Evolutionary conservation across 352 stramenopile genomes (phyloP), one percentile per base, ranked within the genome.

Genomic region (Phytophthora palmivora): DNA sequence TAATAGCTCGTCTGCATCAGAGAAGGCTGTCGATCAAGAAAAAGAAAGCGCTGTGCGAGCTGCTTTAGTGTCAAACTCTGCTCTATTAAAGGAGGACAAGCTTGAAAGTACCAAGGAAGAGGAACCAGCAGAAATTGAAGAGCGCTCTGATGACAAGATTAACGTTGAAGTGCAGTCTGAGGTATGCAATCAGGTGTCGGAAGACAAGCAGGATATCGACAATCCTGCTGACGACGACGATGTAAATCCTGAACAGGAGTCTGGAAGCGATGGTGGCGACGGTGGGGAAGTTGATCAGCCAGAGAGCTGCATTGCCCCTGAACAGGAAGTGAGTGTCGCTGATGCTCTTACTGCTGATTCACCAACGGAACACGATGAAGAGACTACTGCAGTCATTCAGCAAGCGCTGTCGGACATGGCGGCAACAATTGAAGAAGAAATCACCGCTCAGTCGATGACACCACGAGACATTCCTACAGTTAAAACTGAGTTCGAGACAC

Each of bases 131-230:
- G 46, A 74, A 34, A 63, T 34, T 11, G 49, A 54, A 4, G 39
- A 42, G 3, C 38, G 21, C 7, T 30, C 49, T 5, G 44, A 53
- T 4, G 52, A 63, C 11, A 56, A 64, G 12, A 18, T 45, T 4
- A 48, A 65, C 0, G 47, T 32, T 9, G 32, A 64, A 16, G 22
- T 70, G 12, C 21, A 50, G 4, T 3, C 49, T 19, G 70, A 79
- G 56, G 72, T 71, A 58, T 74, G 68, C 57, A 63, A 63, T 37
- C 54, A 71, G 7, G 16, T 65, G 45, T 53, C 62, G 4, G 63
- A 73, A 44, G 72, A 70, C 19, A 62, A 66, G 50, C 56, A 66
- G 32, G 52, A 66, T 43, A 24, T 58, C 28, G 50, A 68, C 14
- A 57, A 58, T 66, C 62, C 57, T 55, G 67, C 63, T 68, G 51